Evolutionary conservation across 345 rosid species (phyloP).

Genomic region (Erucastrum elatum): DNA sequence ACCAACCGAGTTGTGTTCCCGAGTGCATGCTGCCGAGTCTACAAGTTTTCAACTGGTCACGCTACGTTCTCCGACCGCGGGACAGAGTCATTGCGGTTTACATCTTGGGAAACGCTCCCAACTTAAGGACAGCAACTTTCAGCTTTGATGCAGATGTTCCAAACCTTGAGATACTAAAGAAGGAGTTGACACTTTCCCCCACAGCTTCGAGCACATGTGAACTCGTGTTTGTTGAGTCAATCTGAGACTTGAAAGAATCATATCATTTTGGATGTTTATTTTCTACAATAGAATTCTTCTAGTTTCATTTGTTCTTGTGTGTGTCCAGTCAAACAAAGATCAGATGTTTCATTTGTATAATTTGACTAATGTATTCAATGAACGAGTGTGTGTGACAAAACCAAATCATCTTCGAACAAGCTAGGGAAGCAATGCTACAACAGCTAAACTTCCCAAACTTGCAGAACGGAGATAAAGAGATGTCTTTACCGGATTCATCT

Average conservation of each 20-base stretch:
- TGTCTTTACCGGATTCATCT: too few species aligned
- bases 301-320: neutral
- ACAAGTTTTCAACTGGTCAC: neutral
- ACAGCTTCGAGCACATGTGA: slow-evolving; percentile 6
- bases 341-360: neutral
- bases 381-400: too few species aligned
- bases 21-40: neutral
- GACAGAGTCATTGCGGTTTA: neutral
- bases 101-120: neutral
- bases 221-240: neutral
- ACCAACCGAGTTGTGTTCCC: neutral
- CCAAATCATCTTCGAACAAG: too few species aligned
- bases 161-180: neutral
- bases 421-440: too few species aligned
- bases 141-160: neutral
- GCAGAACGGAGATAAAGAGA: too few species aligned
- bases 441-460: too few species aligned
- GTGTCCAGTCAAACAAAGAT: neutral
- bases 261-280: neutral
- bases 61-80: neutral
- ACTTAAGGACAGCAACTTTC: neutral
- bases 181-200: neutral
- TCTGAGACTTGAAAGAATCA: neutral
- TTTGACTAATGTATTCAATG: too few species aligned
- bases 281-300: neutral